phyloP scores from a whole-genome alignment of 306 rosid species.

The Rosa rugosa region DNA sequence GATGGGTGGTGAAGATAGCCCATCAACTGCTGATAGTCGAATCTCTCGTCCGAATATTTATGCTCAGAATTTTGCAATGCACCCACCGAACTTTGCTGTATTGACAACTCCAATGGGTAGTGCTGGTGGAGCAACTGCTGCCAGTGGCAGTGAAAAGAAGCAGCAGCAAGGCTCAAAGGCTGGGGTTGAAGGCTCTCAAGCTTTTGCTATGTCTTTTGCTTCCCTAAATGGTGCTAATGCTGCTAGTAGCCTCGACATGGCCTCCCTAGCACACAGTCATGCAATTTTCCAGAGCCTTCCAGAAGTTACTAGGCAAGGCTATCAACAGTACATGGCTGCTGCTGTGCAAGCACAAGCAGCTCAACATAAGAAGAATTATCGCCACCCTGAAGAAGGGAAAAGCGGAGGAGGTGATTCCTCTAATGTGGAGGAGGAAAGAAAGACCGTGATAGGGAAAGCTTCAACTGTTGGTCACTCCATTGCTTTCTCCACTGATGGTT shows the following conservation, averaged over 20 bases:
- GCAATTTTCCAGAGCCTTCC: slow-evolving; percentile 50
- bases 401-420: slow-evolving; percentile 49
- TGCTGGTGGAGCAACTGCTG: slow-evolving; percentile 29
- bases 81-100: slow-evolving; percentile 63
- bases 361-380: slow-evolving; percentile 67
- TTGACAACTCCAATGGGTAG: slow-evolving; percentile 60
- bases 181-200: slow-evolving; percentile 66
- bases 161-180: slow-evolving; percentile 58
- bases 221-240: slow-evolving; percentile 59
- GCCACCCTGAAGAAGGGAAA: slow-evolving; percentile 66
- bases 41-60: slow-evolving; percentile 63
- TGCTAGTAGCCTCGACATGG: slow-evolving; percentile 65
- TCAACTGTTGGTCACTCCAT: slow-evolving; percentile 69
- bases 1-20: slow-evolving; percentile 81
- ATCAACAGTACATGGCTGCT: slow-evolving; percentile 59
- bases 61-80: slow-evolving; percentile 71
- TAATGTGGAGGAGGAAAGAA: slow-evolving; percentile 72
- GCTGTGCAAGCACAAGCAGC: slow-evolving; percentile 60
- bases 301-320: slow-evolving; percentile 32
- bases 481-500: slow-evolving; percentile 72
- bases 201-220: slow-evolving; percentile 79
- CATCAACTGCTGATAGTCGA: slow-evolving; percentile 80
- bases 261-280: slow-evolving; percentile 66
- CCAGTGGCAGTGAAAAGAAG: slow-evolving; percentile 69
- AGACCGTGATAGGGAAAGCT: slow-evolving; percentile 50